Conservation (phyloP, 1,139 yeast species). For the Kazachstania sp. region DNA sequence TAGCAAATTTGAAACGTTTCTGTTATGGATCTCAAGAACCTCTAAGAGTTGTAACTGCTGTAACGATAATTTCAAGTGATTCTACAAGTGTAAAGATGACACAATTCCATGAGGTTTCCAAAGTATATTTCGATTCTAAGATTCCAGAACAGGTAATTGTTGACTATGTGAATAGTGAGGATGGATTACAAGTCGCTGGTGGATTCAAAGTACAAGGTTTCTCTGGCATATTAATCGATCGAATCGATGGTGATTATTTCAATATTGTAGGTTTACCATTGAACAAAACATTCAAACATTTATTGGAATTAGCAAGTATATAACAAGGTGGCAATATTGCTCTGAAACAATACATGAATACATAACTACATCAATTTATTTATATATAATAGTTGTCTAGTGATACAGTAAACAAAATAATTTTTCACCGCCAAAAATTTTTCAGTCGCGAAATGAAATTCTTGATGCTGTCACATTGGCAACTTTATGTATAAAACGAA, state of each 20-base stretch:
- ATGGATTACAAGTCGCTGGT: slow-evolving; percentile 81
- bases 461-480: neutral
- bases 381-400: no score
- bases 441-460: neutral
- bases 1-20: slow-evolving; percentile 37
- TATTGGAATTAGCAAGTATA: neutral
- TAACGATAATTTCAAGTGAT: slow-evolving; percentile 32
- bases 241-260: slow-evolving; percentile 69
- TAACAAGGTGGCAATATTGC: no score
- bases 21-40: slow-evolving; percentile 37
- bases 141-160: slow-evolving; percentile 47
- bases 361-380: no score
- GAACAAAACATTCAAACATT: slow-evolving; percentile 25
- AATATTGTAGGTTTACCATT: slow-evolving; percentile 90
- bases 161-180: slow-evolving; percentile 59
- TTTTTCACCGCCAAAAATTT: neutral
- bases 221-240: slow-evolving; percentile 56
- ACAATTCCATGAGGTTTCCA: slow-evolving; percentile 37
- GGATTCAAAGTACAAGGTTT: slow-evolving; percentile 79
- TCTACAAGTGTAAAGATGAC: slow-evolving; percentile 3
- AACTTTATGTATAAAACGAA: neutral
- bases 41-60: slow-evolving; percentile 60
- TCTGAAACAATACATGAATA: no score
- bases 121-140: slow-evolving; percentile 39
- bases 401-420: neutral